Base-by-base conservation (phyloP, 1,284 basidiomycete genomes). In the Moniliophthora roreri region DNA sequence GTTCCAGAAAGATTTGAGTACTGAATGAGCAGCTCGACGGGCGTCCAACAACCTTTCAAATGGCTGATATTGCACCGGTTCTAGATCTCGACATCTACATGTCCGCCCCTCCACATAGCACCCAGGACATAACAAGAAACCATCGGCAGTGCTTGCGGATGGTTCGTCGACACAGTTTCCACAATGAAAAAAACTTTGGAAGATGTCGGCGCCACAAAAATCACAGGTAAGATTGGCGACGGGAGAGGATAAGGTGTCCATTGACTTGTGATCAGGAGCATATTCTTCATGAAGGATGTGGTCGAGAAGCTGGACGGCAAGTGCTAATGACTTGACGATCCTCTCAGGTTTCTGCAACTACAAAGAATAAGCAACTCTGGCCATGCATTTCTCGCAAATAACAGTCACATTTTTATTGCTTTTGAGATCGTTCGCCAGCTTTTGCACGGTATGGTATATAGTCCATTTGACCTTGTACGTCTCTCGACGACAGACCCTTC, bases 141-240 rank as follows among this genome's bases (percentile, higher is more conserved):
- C 78, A 57, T 75, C 74, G 2, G 72, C 77, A 35, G 64, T 60
- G 11, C 59, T 58, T 16, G 64, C 53, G 16, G 50, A 52, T n/a
- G 37, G 46, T 13, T 57, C 60, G 23, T 50, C 51, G 15, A 65
- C 58, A 59, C 85, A 86, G 0, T 60, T 52, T 5, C 63, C 60
- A 62, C 89, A 91, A 62, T 87, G 83, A 58, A 91, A 87, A 63
- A 84, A 90, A 56, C 85, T 84, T 59, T 89, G 84, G 60, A 91
- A 91, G 53, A 91, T 80, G 61, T 91, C 89, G 1, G 78, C 79
- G 11, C 81, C 83, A 60, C 89, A 91, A 64, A 87, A 90, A 64
- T 91, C 88, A 62, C 89, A 91, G 1, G 67, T 66, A n/a, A 69
- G 50, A 54, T 68, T 61, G 1, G 57, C 55, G 37, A 34, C 46